Evolutionary conservation across 2,329 filamentous ascomycete species (phyloP), one percentile per base, ranked within the genome.

Genomic region (Thielaviopsis populi): DNA sequence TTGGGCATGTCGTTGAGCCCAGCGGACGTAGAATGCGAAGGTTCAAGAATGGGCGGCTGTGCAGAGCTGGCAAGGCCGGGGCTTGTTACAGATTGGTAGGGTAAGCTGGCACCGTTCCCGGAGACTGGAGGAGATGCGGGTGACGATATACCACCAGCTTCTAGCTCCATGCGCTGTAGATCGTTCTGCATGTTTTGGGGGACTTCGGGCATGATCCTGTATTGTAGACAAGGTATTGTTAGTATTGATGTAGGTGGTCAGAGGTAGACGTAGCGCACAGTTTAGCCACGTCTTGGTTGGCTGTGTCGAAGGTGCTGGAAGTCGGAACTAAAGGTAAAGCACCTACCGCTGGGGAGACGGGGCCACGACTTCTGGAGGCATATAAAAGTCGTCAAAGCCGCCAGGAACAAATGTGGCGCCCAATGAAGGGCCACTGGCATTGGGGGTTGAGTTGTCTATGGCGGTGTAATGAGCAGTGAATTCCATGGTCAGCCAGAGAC

Each of bases 141-240:
- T 75, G 78, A 81, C 54, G 64, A 63, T 61, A 65, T 65, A 63
- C 43, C 37, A 77, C 74, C 76, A 67, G 87, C 87, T 78, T 91
- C 86, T 66, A 91, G 80, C 79, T 96, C 91, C 77, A 99, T 84
- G 74, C 91, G 86, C 71, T 92, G 88, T 68, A 99, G 83, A 75
- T 89, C 92, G 71, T 95, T 87, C 77, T 96, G 91, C 83, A 99
- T 96, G 76, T 96, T 92, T 75, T 92, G 88, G 69, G 92, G 90
- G 69, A 96, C 91, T 80, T 96, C 91, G 73, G 90, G 89, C 85
- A 92, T 96, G 71, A 95, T 84, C 78, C 90, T 95, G 74, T 69
- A 46, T 27, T 42, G 33, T 40, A 19, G 48, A 33, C 56, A 66
- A 41, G 63, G 62, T 65, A 67, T 61, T 65, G 40, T 60, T 56